Conservation (phyloP, 2,329 filamentous ascomycete species). For the Fusarium lateritium region DNA sequence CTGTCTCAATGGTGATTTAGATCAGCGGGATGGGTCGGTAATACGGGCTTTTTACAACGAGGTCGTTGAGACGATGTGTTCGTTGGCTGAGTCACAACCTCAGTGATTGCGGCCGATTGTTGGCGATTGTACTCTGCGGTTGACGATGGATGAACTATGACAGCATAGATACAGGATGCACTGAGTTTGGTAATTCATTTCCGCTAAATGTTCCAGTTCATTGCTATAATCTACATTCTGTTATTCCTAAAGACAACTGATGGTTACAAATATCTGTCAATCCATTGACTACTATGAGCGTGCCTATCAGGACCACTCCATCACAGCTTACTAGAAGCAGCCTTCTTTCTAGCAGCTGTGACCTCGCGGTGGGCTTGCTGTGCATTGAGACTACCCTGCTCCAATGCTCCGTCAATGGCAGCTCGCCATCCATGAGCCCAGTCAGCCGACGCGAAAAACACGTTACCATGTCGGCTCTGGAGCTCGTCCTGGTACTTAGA, state of each 20-base stretch:
- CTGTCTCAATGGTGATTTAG: slow-evolving; percentile 15
- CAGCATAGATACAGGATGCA: too few species aligned
- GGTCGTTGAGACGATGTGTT: slow-evolving; percentile 17
- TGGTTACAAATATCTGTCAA: neutral
- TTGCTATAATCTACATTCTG: too few species aligned
- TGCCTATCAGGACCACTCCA: neutral
- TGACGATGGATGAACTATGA: neutral
- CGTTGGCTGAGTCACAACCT: slow-evolving; percentile 17
- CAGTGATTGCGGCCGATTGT: neutral
- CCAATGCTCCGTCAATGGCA: slow-evolving; percentile 50
- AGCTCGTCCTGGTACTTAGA: slow-evolving; percentile 48
- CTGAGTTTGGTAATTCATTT: too few species aligned
- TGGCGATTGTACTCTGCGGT: neutral
- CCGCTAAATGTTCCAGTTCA: too few species aligned
- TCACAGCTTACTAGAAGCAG: slow-evolving; percentile 12
- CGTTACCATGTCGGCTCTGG: slow-evolving; percentile 46
- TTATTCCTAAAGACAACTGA: neutral
- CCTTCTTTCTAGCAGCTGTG: neutral
- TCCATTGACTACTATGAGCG: neutral
- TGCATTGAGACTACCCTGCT: slow-evolving; percentile 34
- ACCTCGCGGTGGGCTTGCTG: slow-evolving; percentile 13
- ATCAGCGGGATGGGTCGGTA: slow-evolving; percentile 2
- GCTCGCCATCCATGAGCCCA: slow-evolving; percentile 51
- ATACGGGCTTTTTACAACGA: slow-evolving; percentile 21
- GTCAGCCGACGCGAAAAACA: slow-evolving; percentile 48